Evolutionary conservation across 2,329 filamentous ascomycete species (phyloP).

Genomic region (Blastomyces emzantsi): DNA sequence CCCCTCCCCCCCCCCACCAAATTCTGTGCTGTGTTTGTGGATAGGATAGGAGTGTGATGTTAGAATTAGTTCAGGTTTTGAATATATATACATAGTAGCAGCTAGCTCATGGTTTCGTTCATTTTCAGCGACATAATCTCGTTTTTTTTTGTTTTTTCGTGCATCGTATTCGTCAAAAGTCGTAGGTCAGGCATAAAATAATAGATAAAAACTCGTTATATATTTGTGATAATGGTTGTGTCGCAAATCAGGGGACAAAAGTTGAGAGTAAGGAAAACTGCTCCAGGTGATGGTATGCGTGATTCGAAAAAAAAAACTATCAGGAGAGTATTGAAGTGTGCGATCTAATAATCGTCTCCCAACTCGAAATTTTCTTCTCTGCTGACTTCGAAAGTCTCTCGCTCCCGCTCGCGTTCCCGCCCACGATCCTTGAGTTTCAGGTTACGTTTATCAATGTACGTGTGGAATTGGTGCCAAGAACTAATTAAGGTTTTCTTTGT

Average conservation of each 20-base stretch:
- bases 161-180: not conserved
- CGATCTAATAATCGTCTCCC: not conserved
- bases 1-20: too few species aligned
- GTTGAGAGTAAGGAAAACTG: not conserved
- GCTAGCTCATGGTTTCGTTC: not conserved
- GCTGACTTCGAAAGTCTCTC: constrained; percentile 8
- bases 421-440: constrained; percentile 6
- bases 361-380: constrained; percentile 3
- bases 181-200: not conserved
- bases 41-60: not conserved
- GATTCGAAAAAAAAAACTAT: not conserved
- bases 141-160: not conserved
- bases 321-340: not conserved
- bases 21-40: not conserved
- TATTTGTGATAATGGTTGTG: not conserved
- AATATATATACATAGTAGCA: not conserved
- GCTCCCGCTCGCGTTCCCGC: constrained; percentile 9
- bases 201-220: not conserved
- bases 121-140: not conserved
- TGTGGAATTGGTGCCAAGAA: constrained; percentile 18
- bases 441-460: constrained; percentile 7
- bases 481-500: constrained; percentile 7
- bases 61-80: not conserved
- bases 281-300: not conserved
- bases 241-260: not conserved